A percentile compares a stretch with the other conserved stretches of the same genome.
Evolutionary conservation across 2,329 filamentous ascomycete species (phyloP).

Genomic region (Fusarium pseudocircinatum): DNA sequence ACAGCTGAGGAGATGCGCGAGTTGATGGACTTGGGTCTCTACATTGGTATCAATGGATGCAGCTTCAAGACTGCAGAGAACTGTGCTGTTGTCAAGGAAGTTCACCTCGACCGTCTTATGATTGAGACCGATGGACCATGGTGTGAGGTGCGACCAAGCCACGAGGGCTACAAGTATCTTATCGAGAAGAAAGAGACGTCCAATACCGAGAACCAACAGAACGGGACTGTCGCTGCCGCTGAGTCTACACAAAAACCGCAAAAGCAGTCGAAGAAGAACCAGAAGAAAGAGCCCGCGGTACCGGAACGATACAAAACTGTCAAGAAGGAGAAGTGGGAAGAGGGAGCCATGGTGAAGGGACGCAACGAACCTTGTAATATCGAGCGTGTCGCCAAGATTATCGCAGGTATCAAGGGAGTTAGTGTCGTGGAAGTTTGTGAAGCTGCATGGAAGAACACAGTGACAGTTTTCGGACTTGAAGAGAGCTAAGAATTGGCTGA

Average conservation of each 20-base stretch:
- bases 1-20: constrained; percentile 84
- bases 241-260: constrained; percentile 43
- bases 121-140: constrained; percentile 98
- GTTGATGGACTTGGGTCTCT: constrained; percentile 81
- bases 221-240: constrained; percentile 30
- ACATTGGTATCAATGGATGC: constrained; percentile 96
- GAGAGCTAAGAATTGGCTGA: constrained; percentile 39
- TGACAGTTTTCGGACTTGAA: constrained; percentile 78
- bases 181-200: constrained; percentile 52
- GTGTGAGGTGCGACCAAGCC: constrained; percentile 92
- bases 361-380: constrained; percentile 94
- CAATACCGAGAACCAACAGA: constrained; percentile 35
- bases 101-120: constrained; percentile 84
- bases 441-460: constrained; percentile 84
- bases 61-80: constrained; percentile 96
- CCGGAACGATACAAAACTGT: constrained; percentile 81
- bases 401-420: constrained; percentile 86
- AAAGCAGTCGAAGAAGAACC: constrained; percentile 58
- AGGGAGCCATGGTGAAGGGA: constrained; percentile 91
- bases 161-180: constrained; percentile 82
- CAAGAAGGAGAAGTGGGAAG: constrained; percentile 95
- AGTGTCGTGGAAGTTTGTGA: constrained; percentile 85
- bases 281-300: constrained; percentile 71
- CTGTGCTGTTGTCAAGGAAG: constrained; percentile 80
- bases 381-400: constrained; percentile 84